These are phyloP conservation scores for Mucor velutinosus DNA, from an alignment of 371 early-diverging fungal species.

Conservation along the genomic window DNA sequence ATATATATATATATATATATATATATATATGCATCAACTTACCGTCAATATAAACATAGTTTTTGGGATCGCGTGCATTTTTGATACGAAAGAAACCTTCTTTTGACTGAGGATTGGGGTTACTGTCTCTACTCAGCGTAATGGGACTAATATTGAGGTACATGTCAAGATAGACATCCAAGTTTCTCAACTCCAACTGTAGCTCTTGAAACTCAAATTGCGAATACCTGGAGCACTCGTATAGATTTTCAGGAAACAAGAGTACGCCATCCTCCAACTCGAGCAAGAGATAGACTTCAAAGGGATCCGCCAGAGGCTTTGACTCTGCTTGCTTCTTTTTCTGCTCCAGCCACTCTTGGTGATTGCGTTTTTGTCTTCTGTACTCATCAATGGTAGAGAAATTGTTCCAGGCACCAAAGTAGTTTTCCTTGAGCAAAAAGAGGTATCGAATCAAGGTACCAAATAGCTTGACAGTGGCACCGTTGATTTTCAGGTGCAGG, in stretches of 20 bases:
- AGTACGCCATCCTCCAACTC: constrained; percentile 60
- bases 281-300: constrained; percentile 65
- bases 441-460: constrained; percentile 75
- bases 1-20: background rate
- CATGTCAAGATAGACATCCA: constrained; percentile 72
- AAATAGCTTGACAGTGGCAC: constrained; percentile 65
- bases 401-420: constrained; percentile 70
- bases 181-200: constrained; percentile 68
- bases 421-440: constrained; percentile 78
- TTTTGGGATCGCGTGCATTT: constrained; percentile 43
- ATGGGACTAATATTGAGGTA: constrained; percentile 67
- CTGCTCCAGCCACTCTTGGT: constrained; percentile 41
- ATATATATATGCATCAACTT: background rate
- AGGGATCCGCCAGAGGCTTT: constrained; percentile 64
- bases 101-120: constrained; percentile 30
- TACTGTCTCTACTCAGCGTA: constrained; percentile 58
- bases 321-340: constrained; percentile 61
- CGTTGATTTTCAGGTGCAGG: constrained; percentile 66
- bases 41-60: constrained; percentile 68
- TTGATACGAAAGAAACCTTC: constrained; percentile 36
- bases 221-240: constrained; percentile 61
- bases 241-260: constrained; percentile 77
- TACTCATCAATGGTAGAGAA: constrained; percentile 81
- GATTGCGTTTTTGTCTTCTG: constrained; percentile 54
- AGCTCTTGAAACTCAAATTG: constrained; percentile 65